Evolutionary conservation across 176 grass and related monocot species (phyloP).

Genomic region (Hordeum vulgare): DNA sequence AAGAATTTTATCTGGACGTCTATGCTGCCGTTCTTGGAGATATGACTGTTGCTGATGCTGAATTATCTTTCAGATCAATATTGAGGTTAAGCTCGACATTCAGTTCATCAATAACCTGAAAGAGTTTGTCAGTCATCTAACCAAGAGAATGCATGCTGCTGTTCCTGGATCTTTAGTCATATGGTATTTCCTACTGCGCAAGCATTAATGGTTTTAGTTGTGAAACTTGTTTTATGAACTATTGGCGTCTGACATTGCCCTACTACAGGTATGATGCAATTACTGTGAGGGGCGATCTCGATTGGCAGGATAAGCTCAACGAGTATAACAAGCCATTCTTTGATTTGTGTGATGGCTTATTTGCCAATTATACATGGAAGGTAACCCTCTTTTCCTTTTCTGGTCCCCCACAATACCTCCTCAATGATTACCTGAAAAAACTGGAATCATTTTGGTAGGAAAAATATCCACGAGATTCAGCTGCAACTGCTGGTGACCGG

Average conservation of each 20-base stretch:
- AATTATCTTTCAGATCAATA: constrained; percentile 72
- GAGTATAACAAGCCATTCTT: constrained; percentile 78
- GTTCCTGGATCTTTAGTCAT: constrained; percentile 88
- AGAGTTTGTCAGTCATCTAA: constrained; percentile 75
- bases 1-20: not conserved
- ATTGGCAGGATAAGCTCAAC: constrained; percentile 82
- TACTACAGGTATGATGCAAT: constrained; percentile 75
- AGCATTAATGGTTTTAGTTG: not conserved
- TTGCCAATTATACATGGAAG: constrained; percentile 86
- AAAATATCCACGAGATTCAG: constrained; percentile 56
- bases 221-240: not conserved
- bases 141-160: constrained; percentile 55
- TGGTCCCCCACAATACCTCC: not conserved
- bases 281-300: constrained; percentile 55
- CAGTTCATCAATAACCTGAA: constrained; percentile 78
- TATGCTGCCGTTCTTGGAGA: not conserved
- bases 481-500: constrained; percentile 51
- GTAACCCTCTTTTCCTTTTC: constrained; percentile 29
- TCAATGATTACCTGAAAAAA: not conserved
- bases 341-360: constrained; percentile 82
- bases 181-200: constrained; percentile 30
- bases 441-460: constrained; percentile 32
- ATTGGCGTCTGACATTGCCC: not conserved
- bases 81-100: constrained; percentile 58
- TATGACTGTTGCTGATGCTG: constrained; percentile 19